These are phyloP conservation scores for Colletotrichum sidae DNA, from an alignment of 2,329 filamentous ascomycete genomes.

Conservation along the genomic window DNA sequence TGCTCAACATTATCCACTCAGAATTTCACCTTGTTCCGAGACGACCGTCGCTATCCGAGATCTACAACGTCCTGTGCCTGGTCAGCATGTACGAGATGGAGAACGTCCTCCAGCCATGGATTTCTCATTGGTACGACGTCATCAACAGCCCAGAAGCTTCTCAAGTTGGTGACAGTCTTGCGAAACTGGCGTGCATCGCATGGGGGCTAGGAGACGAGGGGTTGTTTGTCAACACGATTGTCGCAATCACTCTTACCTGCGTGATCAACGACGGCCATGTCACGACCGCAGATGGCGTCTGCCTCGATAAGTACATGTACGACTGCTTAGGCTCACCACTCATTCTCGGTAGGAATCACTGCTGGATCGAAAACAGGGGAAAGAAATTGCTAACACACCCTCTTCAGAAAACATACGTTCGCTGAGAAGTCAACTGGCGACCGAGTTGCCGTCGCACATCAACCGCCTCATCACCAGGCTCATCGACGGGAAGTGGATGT, in stretches of 20 bases:
- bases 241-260: slow-evolving; percentile 12
- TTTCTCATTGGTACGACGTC: slow-evolving; percentile 16
- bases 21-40: slow-evolving; percentile 17
- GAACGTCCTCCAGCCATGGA: slow-evolving; percentile 29
- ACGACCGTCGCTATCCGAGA: neutral
- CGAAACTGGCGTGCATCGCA: slow-evolving; percentile 16
- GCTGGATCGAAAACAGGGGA: neutral
- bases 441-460: slow-evolving; percentile 25
- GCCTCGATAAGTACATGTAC: slow-evolving; percentile 18
- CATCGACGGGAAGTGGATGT: slow-evolving; percentile 32
- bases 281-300: slow-evolving; percentile 8
- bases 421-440: slow-evolving; percentile 9
- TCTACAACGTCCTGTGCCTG: slow-evolving; percentile 23
- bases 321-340: slow-evolving; percentile 25
- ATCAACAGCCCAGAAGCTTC: slow-evolving; percentile 2
- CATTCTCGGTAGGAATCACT: slow-evolving; percentile 13
- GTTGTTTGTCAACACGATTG: slow-evolving; percentile 9
- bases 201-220: slow-evolving; percentile 29
- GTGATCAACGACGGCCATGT: slow-evolving; percentile 6
- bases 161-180: slow-evolving; percentile 8
- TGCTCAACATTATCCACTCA: slow-evolving; percentile 30
- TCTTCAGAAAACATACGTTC: slow-evolving; percentile 21
- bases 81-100: slow-evolving; percentile 32
- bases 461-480: slow-evolving; percentile 14
- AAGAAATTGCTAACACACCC: no score